These are phyloP conservation scores for Cupressus sempervirens DNA, from an alignment of 75 land plant species.

Conservation along the genomic window DNA sequence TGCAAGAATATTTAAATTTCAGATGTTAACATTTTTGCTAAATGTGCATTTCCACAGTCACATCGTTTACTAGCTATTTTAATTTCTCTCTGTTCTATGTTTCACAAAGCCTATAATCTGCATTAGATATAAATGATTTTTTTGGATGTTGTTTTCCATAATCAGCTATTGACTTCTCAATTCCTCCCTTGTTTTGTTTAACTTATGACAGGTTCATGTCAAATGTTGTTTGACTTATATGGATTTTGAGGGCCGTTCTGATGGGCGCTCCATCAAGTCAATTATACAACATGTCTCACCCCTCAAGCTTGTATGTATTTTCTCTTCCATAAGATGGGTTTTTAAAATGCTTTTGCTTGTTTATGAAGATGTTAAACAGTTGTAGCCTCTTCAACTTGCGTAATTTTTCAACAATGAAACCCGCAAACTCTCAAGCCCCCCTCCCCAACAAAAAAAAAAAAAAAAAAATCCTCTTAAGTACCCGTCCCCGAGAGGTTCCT, in stretches of 20 bases:
- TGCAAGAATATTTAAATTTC: neutral
- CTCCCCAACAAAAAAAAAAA: too few relatives aligned
- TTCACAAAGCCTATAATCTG: neutral
- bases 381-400: too few relatives aligned
- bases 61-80: neutral
- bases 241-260: conserved; percentile 98
- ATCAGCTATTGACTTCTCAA: neutral
- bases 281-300: conserved; percentile 91
- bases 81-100: neutral
- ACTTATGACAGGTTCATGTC: conserved; percentile 69
- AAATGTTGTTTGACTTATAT: conserved; percentile 69
- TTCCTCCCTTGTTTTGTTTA: neutral
- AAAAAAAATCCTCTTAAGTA: too few relatives aligned
- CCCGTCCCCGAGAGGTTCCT: too few relatives aligned
- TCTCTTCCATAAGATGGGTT: neutral
- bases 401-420: too few relatives aligned
- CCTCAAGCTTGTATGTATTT: conserved; percentile 71
- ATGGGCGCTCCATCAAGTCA: conserved; percentile 89
- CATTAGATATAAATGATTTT: neutral
- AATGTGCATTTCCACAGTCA: neutral
- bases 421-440: too few relatives aligned
- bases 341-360: too few relatives aligned
- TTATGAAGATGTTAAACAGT: too few relatives aligned
- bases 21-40: neutral
- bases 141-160: neutral